phyloP scores from a whole-genome alignment of 352 stramenopile species.

The Pythium dissimile region DNA sequence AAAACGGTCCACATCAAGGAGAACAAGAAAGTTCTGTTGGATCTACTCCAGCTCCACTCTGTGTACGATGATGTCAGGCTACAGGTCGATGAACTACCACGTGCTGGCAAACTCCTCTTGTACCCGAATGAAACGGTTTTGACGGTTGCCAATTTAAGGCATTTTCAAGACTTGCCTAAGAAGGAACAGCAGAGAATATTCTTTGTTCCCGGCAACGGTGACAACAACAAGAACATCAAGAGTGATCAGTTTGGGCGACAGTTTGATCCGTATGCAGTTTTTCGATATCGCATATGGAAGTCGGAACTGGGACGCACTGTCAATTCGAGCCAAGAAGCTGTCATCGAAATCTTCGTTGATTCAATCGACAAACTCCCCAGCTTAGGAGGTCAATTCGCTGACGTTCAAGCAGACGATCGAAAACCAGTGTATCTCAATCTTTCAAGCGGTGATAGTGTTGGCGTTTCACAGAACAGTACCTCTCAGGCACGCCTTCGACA shows the following conservation, averaged over 20 bases:
- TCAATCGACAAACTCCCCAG: constrained; percentile 43
- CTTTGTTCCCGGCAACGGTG: constrained; percentile 36
- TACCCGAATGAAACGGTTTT: constrained; percentile 46
- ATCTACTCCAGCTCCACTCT: constrained; percentile 53
- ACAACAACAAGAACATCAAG: constrained; percentile 50
- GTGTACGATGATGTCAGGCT: constrained; percentile 59
- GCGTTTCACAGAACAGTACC: too few relatives aligned
- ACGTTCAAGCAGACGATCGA: constrained; percentile 21
- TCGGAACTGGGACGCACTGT: constrained; percentile 27
- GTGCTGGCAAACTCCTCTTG: constrained; percentile 48
- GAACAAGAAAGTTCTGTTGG: constrained; percentile 40
- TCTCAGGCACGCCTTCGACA: background rate
- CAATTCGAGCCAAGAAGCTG: constrained; percentile 23
- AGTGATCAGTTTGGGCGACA: background rate
- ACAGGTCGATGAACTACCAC: constrained; percentile 41
- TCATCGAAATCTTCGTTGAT: constrained; percentile 57
- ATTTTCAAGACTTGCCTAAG: constrained; percentile 41
- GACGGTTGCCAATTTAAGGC: constrained; percentile 28
- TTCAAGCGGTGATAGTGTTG: too few relatives aligned
- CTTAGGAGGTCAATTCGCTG: constrained; percentile 11
- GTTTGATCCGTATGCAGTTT: constrained; percentile 11
- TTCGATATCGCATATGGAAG: constrained; percentile 26
- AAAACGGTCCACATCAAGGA: constrained; percentile 39
- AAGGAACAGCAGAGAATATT: constrained; percentile 48
- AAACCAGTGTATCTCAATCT: constrained; percentile 33